Evolutionary conservation across 2,329 filamentous ascomycete species (phyloP).

Genomic region (Trichoderma oligosporum): DNA sequence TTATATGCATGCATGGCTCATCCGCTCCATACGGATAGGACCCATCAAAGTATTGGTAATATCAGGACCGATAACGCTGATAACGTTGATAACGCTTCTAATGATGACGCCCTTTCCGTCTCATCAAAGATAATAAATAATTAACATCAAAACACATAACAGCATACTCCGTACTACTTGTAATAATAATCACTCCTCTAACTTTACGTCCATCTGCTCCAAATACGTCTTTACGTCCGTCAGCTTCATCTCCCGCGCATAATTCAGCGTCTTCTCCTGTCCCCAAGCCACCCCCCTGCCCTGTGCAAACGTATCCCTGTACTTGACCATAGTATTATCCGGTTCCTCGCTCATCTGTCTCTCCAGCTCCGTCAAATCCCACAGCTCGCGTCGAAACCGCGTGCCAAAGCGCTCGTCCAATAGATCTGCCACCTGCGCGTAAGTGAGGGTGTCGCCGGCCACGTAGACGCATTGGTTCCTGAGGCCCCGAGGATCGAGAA

Average conservation of each 20-base stretch:
- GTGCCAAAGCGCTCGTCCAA: conserved; percentile 42
- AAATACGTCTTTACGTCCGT: conserved; percentile 42
- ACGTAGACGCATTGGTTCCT: conserved; percentile 50
- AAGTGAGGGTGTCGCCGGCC: conserved; percentile 61
- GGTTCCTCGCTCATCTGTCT: conserved; percentile 46
- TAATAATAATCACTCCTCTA: background rate
- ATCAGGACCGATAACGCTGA: background rate
- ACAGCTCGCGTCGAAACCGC: conserved; percentile 47
- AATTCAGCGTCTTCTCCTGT: conserved; percentile 50
- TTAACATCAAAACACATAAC: too few relatives aligned
- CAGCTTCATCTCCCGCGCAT: conserved; percentile 43
- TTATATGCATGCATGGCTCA: background rate
- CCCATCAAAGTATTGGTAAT: background rate
- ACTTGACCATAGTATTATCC: conserved; percentile 50
- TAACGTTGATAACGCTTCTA: background rate
- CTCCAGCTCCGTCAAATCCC: conserved; percentile 44
- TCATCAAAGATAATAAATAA: too few relatives aligned
- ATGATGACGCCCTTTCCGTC: too few relatives aligned
- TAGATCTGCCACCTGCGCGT: conserved; percentile 50
- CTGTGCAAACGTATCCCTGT: conserved; percentile 57
- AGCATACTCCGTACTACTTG: too few relatives aligned
- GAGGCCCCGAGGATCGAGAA: conserved; percentile 40
- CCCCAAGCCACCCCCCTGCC: conserved; percentile 59
- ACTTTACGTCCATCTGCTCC: conserved; percentile 20
- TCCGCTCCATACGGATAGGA: background rate